Evolutionary conservation across 2,329 filamentous ascomycete genomes (phyloP), one percentile per base, ranked within the genome.

Genomic region (Scopulariopsis brevicaulis): DNA sequence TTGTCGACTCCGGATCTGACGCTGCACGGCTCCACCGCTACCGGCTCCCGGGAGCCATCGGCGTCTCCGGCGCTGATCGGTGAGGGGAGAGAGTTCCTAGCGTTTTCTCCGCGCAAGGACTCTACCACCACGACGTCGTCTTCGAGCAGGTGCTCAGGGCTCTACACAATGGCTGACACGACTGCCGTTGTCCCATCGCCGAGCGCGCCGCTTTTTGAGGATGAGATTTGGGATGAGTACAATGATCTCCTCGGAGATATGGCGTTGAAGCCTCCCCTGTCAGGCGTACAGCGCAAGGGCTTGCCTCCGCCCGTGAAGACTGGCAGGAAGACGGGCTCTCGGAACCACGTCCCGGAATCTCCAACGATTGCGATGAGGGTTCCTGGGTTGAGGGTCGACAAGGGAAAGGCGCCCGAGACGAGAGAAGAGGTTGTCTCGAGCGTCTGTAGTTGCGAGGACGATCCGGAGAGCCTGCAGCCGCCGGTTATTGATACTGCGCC

Each of bases 141-240:
- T 4, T 86, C 88, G 1, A 89, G 83, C 65, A 37, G 55, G 32
- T 89, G 82, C 64, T 90, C 87, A 2, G 83, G 82, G 0, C 70
- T 79, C 15, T 73, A 78, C 55, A 83, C 80, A 58, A 84, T 80
- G 62, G 77, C 78, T 14, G 80, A 80, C 6, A 82, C 85, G 3
- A 88, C 84, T 18, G 85, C 88, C 7, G 72, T 90, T 2, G 75
- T 88, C 24, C 87, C 87, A 0, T 73, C 76, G 3, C 76, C 82
- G 1, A 77, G 76, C 52, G 82, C 84, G 4, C 85, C 83, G 0
- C 78, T 86, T 4, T 83, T 75, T 1, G 89, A 95, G 63, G 93
- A 96, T 64, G 93, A 96, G 67, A 81, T 96, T 1, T 97, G 93
- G 93, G 86, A 92, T 56, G 93, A 96, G 70, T 96, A 95, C 67